Conservation (phyloP, 1,284 basidiomycete genomes). For the Ceratobasidium sp. region DNA sequence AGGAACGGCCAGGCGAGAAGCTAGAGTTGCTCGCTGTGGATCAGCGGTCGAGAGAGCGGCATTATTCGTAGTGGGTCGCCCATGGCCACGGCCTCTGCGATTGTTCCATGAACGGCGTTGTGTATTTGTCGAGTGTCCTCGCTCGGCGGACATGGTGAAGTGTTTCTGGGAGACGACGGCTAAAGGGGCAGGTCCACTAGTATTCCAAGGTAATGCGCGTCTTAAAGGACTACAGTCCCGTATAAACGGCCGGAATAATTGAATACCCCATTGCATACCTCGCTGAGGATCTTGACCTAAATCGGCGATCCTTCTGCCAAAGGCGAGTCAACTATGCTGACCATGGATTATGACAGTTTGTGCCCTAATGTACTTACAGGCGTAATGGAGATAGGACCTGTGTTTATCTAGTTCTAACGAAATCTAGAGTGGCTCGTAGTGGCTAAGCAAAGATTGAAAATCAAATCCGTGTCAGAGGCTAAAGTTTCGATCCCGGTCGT, state of each 20-base stretch:
- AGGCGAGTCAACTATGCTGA: not conserved
- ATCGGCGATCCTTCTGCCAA: not conserved
- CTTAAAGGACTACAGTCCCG: not conserved
- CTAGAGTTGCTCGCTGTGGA: constrained; percentile 21
- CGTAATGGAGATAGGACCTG: not conserved
- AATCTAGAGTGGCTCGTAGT: constrained; percentile 10
- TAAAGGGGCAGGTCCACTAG: not conserved
- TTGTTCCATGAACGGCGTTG: constrained; percentile 11
- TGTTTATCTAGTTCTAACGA: not conserved
- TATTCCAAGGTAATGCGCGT: not conserved
- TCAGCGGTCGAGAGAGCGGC: constrained; percentile 7
- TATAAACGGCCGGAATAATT: not conserved
- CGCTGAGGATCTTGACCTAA: not conserved
- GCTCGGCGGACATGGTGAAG: constrained; percentile 27
- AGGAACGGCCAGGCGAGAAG: constrained; percentile 4
- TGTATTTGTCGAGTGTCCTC: not conserved
- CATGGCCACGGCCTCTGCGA: constrained; percentile 8
- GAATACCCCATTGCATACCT: constrained; percentile 24
- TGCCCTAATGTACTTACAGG: no score
- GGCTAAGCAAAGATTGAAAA: not conserved
- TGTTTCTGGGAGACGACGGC: not conserved
- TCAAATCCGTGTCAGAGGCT: not conserved
- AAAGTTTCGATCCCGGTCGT: not conserved
- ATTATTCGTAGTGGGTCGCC: not conserved
- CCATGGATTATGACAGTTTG: not conserved